Conservation (phyloP, 1,139 yeast genomes). For the Protomyces lactucae-debilis region DNA sequence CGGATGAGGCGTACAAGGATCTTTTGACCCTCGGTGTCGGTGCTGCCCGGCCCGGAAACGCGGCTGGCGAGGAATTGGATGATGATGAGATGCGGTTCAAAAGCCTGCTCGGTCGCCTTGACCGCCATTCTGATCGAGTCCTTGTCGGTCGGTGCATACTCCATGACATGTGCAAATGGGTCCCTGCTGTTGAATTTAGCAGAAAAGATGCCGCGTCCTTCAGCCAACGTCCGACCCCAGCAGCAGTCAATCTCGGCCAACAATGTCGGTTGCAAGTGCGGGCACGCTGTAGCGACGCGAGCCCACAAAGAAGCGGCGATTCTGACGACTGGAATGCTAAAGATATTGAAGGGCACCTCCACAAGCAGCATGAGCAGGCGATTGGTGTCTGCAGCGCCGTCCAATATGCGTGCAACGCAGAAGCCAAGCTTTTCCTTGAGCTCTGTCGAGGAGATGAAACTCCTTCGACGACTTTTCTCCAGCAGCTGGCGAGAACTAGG, state of each 20-base stretch:
- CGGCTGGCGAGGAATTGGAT: constrained; percentile 69
- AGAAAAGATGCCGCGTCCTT: constrained; percentile 62
- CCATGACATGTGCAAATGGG: constrained; percentile 74
- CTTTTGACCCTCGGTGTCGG: constrained; percentile 5
- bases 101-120: constrained; percentile 47
- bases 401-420: constrained; percentile 32
- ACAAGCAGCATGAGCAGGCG: constrained; percentile 44
- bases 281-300: constrained; percentile 66
- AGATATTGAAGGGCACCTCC: constrained; percentile 63
- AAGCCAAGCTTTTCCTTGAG: constrained; percentile 32
- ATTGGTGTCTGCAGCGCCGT: constrained; percentile 27
- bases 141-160: constrained; percentile 79
- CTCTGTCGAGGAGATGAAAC: constrained; percentile 30
- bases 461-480: constrained; percentile 18
- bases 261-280: constrained; percentile 54
- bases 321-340: constrained; percentile 58
- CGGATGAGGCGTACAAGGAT: constrained; percentile 2
- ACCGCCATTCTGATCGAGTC: constrained; percentile 42
- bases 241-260: constrained; percentile 61
- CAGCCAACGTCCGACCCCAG: constrained; percentile 65
- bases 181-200: constrained; percentile 51
- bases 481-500: background rate
- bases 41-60: constrained; percentile 54
- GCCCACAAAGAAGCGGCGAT: constrained; percentile 76
- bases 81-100: constrained; percentile 69